Evolutionary conservation across 371 early-diverging fungal genomes (phyloP).

Genomic region (Blyttiomyces sp.): DNA sequence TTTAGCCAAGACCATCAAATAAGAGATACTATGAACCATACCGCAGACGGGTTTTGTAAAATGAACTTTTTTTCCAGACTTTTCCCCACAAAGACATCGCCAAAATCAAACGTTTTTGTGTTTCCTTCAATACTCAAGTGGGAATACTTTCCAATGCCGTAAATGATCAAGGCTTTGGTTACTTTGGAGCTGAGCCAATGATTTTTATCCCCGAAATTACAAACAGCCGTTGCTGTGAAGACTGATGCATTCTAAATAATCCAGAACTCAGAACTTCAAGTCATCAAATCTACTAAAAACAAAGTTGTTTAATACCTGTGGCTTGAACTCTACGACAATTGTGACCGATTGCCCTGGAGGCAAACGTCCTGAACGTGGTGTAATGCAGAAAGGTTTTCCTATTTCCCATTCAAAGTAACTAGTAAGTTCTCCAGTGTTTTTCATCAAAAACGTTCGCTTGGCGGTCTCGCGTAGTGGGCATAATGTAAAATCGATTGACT

Average conservation of each 20-base stretch:
- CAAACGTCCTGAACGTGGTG: slow-evolving; percentile 32
- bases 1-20: neutral
- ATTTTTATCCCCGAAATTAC: slow-evolving; percentile 40
- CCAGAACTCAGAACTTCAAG: too few species aligned
- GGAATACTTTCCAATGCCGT: slow-evolving; percentile 51
- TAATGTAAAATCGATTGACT: slow-evolving; percentile 35
- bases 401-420: slow-evolving; percentile 45
- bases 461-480: slow-evolving; percentile 46
- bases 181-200: slow-evolving; percentile 36
- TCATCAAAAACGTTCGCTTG: slow-evolving; percentile 27
- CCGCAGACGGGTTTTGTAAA: slow-evolving; percentile 40
- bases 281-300: too few species aligned
- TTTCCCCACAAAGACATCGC: slow-evolving; percentile 42
- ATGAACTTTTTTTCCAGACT: slow-evolving; percentile 32
- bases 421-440: slow-evolving; percentile 44
- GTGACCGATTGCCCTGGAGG: slow-evolving; percentile 24
- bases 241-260: slow-evolving; percentile 42
- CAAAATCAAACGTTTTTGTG: slow-evolving; percentile 35
- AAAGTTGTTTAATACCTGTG: slow-evolving; percentile 23
- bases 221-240: slow-evolving; percentile 37
- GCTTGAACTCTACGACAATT: slow-evolving; percentile 41
- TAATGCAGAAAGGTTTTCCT: slow-evolving; percentile 35
- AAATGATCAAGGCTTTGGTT: slow-evolving; percentile 29
- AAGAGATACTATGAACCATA: slow-evolving; percentile 1
- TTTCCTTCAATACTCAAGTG: slow-evolving; percentile 35